Conservation (phyloP, 2,329 filamentous ascomycete species). For the Ustulina deusta region DNA sequence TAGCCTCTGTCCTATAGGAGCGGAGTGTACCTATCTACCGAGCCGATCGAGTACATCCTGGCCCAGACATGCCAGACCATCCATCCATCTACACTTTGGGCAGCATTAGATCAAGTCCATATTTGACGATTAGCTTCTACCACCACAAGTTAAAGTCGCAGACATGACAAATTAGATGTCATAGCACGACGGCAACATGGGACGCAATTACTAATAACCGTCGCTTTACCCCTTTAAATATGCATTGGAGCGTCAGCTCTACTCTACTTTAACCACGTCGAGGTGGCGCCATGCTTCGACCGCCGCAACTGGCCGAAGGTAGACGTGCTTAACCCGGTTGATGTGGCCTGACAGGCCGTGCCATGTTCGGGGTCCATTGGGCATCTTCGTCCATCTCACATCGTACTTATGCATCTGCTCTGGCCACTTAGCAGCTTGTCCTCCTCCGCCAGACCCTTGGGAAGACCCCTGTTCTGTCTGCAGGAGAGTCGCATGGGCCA, state of each 20-base stretch:
- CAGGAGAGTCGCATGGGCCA: conserved; percentile 30
- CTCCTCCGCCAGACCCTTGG: conserved; percentile 19
- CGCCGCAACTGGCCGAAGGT: conserved; percentile 39
- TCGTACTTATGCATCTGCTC: conserved; percentile 24
- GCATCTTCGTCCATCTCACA: conserved; percentile 28
- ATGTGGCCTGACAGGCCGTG: conserved; percentile 32
- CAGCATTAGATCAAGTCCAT: conserved; percentile 4
- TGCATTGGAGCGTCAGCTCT: neutral
- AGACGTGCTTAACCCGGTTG: conserved; percentile 34
- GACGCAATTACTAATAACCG: neutral
- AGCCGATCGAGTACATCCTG: neutral
- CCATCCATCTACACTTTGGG: neutral
- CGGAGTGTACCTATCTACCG: neutral
- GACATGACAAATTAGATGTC: neutral
- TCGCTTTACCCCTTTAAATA: neutral
- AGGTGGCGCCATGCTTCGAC: conserved; percentile 28
- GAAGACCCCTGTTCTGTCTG: conserved; percentile 26
- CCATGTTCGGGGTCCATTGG: conserved; percentile 32
- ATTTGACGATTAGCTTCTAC: neutral
- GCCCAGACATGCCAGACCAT: neutral
- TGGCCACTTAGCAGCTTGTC: conserved; percentile 22
- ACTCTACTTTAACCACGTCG: neutral
- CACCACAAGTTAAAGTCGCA: neutral
- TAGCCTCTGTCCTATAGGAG: neutral
- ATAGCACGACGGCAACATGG: no score